Evolutionary conservation across 352 stramenopile genomes (phyloP), one percentile per base, ranked within the genome.

Genomic region (Phytophthora hibernalis): DNA sequence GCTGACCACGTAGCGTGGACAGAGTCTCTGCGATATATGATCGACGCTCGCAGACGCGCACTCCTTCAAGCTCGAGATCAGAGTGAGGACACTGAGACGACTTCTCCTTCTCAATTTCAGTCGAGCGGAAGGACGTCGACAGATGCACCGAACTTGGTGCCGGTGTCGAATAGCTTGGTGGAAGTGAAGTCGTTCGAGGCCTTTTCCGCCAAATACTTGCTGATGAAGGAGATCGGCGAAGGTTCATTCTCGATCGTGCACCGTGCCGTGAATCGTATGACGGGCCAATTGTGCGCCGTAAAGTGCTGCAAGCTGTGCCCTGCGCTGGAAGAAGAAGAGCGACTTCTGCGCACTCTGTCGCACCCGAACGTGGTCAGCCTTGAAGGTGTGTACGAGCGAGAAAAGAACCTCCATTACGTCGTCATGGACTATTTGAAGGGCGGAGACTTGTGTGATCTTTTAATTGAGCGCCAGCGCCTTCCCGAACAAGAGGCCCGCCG

Each of bases 161-260:
- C 48, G 12, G 30, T 24, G 30, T 5, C 31, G 21, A 59, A 56
- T 8, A 61, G 15, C 50, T 24, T 49, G 21, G 64, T 61, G 13
- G 4, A 75, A 44, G 51, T 74, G 10, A 56, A 68, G 40, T 61
- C 57, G 3, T 75, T 67, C 20, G 42, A 66, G 18, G 47, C 56
- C 10, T 95, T 93, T 71, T 69, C 70, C 5, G 45, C 60, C 37
- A 90, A 83, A 61, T 94, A 90, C 40, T 54, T 90, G 61, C 54
- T 95, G 8, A 83, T 95, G 73, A 88, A 85, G 40, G 86, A 93
- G 57, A 93, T 95, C 30, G 86, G 86, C 18, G 84, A 95, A 85
- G 84, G 86, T 3, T 92, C 84, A 0, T 95, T 95, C 44, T 93
- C 86, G 35, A 90, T 95, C 40, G 86, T 95, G 28, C 86, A 92